A percentile compares a stretch with the other conserved stretches of the same genome.
phyloP scores from a whole-genome alignment of 2,329 filamentous ascomycete genomes.

The Botrytis paeoniae region DNA sequence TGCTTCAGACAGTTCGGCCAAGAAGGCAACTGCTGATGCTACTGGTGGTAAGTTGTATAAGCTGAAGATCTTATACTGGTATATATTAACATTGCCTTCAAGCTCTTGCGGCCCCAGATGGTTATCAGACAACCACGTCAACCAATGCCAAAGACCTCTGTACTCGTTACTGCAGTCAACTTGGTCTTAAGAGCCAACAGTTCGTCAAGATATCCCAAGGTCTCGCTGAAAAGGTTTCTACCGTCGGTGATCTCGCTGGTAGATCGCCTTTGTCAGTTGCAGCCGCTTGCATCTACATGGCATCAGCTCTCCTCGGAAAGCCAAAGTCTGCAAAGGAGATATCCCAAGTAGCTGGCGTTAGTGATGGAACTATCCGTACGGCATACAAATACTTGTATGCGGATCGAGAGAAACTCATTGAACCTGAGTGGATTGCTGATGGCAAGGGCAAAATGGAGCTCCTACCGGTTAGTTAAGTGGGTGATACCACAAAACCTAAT shows the following conservation, averaged over 20 bases:
- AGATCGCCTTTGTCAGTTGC: conserved; percentile 92
- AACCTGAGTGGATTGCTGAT: conserved; percentile 69
- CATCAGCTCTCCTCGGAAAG: conserved; percentile 80
- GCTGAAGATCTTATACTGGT: conserved; percentile 27
- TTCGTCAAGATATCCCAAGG: conserved; percentile 78
- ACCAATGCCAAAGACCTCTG: conserved; percentile 83
- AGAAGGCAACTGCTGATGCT: conserved; percentile 47
- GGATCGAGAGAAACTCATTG: conserved; percentile 70
- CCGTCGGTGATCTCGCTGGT: conserved; percentile 75
- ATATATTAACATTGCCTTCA: conserved; percentile 36
- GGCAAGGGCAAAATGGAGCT: conserved; percentile 69
- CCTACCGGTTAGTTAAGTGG: conserved; percentile 52
- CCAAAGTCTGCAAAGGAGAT: conserved; percentile 83
- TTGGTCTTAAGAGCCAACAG: conserved; percentile 68
- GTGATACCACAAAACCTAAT: conserved; percentile 31
- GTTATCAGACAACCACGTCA: conserved; percentile 71
- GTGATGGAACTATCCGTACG: conserved; percentile 93
- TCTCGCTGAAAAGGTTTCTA: conserved; percentile 73
- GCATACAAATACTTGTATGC: conserved; percentile 87
- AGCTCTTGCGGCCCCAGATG: conserved; percentile 42
- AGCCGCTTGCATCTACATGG: conserved; percentile 95
- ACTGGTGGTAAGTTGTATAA: conserved; percentile 51
- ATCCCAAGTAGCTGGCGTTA: conserved; percentile 78
- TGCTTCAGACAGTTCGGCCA: conserved; percentile 65
- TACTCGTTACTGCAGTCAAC: conserved; percentile 82